Evolutionary conservation across 2,329 filamentous ascomycete genomes (phyloP).

Genomic region (Paecilomyces sp.): DNA sequence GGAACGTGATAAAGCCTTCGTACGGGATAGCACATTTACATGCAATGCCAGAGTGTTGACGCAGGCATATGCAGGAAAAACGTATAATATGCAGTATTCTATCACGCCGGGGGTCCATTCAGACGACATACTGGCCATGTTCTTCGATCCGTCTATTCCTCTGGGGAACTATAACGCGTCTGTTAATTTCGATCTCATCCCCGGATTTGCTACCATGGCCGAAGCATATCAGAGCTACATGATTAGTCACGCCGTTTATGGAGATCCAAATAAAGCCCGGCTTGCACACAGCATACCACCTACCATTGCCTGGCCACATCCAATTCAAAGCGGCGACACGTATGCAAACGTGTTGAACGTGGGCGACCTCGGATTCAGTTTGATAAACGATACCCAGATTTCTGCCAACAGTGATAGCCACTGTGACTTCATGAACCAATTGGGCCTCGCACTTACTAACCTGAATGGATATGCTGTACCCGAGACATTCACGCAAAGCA

Average conservation of each 20-base stretch:
- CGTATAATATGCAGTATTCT: conserved; percentile 37
- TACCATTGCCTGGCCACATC: conserved; percentile 28
- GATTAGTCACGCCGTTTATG: conserved; percentile 31
- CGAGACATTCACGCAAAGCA: background rate
- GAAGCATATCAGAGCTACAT: conserved; percentile 36
- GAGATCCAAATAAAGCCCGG: conserved; percentile 32
- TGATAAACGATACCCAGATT: conserved; percentile 21
- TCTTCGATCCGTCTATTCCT: conserved; percentile 26
- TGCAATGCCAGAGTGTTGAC: conserved; percentile 25
- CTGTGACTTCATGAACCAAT: background rate
- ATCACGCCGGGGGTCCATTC: conserved; percentile 34
- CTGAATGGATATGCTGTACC: background rate
- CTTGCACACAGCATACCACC: conserved; percentile 21
- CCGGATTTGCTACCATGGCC: conserved; percentile 25
- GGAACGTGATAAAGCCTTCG: conserved; percentile 20
- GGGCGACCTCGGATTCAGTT: conserved; percentile 23
- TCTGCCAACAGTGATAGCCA: background rate
- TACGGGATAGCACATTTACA: conserved; percentile 26
- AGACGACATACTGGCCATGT: conserved; percentile 35
- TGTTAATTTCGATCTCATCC: conserved; percentile 13
- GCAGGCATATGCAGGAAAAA: conserved; percentile 28
- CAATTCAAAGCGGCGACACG: conserved; percentile 16
- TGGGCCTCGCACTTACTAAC: background rate
- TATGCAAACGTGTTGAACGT: conserved; percentile 26
- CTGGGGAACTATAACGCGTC: conserved; percentile 16